Base-by-base conservation (phyloP, 352 stramenopile species). In the Phytopythium vexans region DNA sequence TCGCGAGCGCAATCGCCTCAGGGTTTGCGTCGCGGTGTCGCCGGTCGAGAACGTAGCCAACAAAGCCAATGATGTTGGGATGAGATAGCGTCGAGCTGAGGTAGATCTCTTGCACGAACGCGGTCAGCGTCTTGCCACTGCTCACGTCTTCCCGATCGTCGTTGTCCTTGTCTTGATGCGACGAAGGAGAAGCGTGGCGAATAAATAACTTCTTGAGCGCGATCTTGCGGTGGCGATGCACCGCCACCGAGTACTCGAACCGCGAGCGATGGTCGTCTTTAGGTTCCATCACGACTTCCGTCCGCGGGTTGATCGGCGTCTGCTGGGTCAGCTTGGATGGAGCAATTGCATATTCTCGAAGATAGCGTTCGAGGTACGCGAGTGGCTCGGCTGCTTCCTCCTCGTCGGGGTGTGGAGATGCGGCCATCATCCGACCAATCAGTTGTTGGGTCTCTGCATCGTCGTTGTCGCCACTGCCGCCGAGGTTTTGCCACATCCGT, bases 1-100 rank as follows among this genome's bases (percentile, higher is more conserved):
- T 73, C 16, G 74, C 66, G 11, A 84, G 56, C 5, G 62, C 60
- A 49, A 82, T 39, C 9, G 54, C 49, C 5, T 59, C 46, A 2
- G n/a, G 3, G 6, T 15, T 27, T 11, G 6, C 12, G 44, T 44
- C 62, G 16, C 31, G 48, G 10, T 36, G 51, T 15, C 42, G 45
- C 8, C 37, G 43, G 27, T 41, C 54, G 46, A 50, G 43, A 10
- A 72, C 14, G 14, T 66, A 79, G 6, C 66, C 66, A 56, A 56
- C 49, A 11, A 70, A 74, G 3, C 32, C 47, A 54, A 74, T 12
- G 7, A 76, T 41, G 8, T 73, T 67, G 11, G 62, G 58, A 12
- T 73, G 65, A 12, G 61, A 67, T 5, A 73, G 21, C 33, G 47
- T 63, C 8, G 56, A 66, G 34, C 57, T 67, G 33, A 73, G 50